These are phyloP conservation scores for Glycine soja DNA, from an alignment of 306 rosid genomes.

Conservation along the genomic window DNA sequence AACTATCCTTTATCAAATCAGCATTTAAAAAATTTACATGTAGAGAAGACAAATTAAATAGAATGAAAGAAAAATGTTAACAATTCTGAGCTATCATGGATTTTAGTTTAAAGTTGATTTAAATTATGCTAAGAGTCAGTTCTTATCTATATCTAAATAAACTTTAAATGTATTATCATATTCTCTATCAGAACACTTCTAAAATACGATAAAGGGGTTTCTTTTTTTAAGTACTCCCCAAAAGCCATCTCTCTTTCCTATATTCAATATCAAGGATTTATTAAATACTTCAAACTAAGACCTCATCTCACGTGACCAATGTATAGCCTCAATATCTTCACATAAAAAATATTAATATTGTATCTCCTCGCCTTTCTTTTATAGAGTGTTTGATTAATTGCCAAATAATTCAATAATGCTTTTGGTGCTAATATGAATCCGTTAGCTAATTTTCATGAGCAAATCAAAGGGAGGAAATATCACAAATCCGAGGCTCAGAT, in stretches of 20 bases:
- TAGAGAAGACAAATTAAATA: not conserved
- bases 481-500: conserved; percentile 40
- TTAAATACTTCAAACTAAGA: not conserved
- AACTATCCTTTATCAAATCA: not conserved
- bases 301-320: conserved; percentile 13
- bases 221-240: not conserved
- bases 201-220: not conserved
- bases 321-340: conserved; percentile 3
- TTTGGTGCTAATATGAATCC: conserved; percentile 21
- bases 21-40: not conserved
- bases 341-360: not conserved
- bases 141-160: not conserved
- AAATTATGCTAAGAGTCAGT: not conserved
- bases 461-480: conserved; percentile 7
- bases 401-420: conserved; percentile 26
- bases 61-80: not conserved
- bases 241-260: not conserved
- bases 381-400: conserved; percentile 3
- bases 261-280: not conserved
- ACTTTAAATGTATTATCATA: not conserved
- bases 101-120: not conserved
- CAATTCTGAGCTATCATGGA: not conserved
- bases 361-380: not conserved
- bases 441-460: not conserved
- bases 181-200: not conserved